Percentiles rank a stretch among this genome's conserved stretches.
Evolutionary conservation across 2,329 filamentous ascomycete genomes (phyloP).

Genomic region (Hymenoscyphus occultus): DNA sequence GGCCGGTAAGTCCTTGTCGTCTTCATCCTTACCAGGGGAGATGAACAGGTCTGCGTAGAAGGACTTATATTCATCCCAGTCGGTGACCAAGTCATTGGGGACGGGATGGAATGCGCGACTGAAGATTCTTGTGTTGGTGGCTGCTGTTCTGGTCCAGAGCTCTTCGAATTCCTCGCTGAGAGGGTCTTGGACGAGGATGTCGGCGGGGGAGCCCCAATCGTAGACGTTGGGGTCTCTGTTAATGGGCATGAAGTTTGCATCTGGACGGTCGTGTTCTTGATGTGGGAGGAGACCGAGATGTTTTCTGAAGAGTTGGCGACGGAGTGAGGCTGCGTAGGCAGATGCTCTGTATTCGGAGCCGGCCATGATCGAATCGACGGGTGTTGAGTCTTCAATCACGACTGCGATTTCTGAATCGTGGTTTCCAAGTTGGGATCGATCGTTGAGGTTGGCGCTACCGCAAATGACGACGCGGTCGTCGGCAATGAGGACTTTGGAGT

Average conservation of each 20-base stretch:
- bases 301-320: constrained; percentile 85
- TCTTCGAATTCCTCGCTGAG: constrained; percentile 64
- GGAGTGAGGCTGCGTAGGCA: constrained; percentile 74
- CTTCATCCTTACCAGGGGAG: constrained; percentile 41
- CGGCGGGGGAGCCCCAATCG: constrained; percentile 66
- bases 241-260: constrained; percentile 75
- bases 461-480: constrained; percentile 82
- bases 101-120: constrained; percentile 78
- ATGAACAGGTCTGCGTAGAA: constrained; percentile 69
- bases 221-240: constrained; percentile 68
- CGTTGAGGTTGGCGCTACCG: constrained; percentile 62
- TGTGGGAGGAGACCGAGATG: constrained; percentile 80
- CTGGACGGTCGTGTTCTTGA: constrained; percentile 64
- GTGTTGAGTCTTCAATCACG: constrained; percentile 73
- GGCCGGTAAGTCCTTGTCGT: constrained; percentile 44
- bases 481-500: constrained; percentile 72
- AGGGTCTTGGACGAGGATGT: constrained; percentile 71
- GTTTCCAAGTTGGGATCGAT: constrained; percentile 71
- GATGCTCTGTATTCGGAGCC: constrained; percentile 69
- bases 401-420: constrained; percentile 92
- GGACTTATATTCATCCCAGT: constrained; percentile 69
- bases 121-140: constrained; percentile 77
- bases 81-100: constrained; percentile 64
- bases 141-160: constrained; percentile 72
- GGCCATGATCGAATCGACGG: constrained; percentile 70